These are phyloP conservation scores for Lentinula detonsa DNA, from an alignment of 768 basidiomycete species.

Conservation along the genomic window DNA sequence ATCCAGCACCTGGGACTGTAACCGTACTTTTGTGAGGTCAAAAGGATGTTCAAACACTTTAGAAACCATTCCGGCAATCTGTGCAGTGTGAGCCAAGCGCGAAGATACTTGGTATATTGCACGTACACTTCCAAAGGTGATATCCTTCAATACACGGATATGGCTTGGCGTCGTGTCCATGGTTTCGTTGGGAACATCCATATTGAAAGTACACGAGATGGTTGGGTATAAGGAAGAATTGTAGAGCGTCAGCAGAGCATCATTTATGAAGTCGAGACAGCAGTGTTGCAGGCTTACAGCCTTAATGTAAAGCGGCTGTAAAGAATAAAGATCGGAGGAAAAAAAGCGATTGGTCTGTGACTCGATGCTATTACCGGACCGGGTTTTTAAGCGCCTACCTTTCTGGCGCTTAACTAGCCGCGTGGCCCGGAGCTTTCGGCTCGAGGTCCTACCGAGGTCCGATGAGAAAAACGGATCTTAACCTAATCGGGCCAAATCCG, in stretches of 20 bases:
- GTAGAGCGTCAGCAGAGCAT: background rate
- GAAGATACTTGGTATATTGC: background rate
- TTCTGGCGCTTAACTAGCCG: background rate
- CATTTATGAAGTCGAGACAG: background rate
- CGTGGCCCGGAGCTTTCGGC: background rate
- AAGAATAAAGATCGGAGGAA: background rate
- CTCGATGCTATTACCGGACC: background rate
- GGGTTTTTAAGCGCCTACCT: background rate
- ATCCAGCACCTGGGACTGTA: conserved; percentile 85
- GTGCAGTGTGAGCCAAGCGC: background rate
- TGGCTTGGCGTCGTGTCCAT: background rate
- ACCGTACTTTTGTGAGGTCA: conserved; percentile 86
- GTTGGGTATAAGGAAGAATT: conserved; percentile 44
- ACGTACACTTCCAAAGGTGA: conserved; percentile 43
- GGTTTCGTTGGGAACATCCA: conserved; percentile 64
- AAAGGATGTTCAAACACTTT: conserved; percentile 92
- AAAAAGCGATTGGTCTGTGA: background rate
- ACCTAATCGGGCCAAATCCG: background rate
- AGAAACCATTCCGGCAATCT: conserved; percentile 80
- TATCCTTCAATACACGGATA: conserved; percentile 36
- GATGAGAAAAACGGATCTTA: background rate
- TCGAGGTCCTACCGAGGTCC: background rate
- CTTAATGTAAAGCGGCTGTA: background rate
- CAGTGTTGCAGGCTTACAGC: background rate
- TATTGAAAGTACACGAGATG: conserved; percentile 88